Base-by-base conservation (phyloP, 768 basidiomycete genomes). In the Boletus sensibilis region DNA sequence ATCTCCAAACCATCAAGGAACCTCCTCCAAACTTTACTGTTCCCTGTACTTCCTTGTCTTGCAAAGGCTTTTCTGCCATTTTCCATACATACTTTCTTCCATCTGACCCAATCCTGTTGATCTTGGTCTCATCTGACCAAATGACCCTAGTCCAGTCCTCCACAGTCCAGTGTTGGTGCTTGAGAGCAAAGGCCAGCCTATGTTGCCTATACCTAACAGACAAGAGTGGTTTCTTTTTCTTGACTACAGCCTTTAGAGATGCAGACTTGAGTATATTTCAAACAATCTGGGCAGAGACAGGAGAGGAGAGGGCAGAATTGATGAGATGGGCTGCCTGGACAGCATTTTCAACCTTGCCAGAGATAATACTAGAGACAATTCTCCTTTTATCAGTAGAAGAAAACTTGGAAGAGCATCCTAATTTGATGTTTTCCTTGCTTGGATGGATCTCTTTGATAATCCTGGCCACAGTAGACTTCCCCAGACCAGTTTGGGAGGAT, bases 41-140 rank as follows among this genome's bases (percentile, higher is more conserved):
- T 21, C 14, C 27, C 27, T 55, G 4, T 0, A 55, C 6, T 18
- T 42, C 5, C 21, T 20, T 55, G 14, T 16, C 0, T 29, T 21
- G 21, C 1, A 54, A 27, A 8, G 14, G n/a, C 10, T 49, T 8
- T 21, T 14, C 20, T 27, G 11, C 5, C 37, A 21, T 2, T 34
- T 51, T 56, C 10, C 42, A 31, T n/a, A 56, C 25, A 42, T 37
- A 56, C 11, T 11, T 14, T 1, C 23, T n/a, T 20, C 34, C 23
- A 52, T 57, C 35, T 49, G 41, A 57, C 20, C 25, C 42, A 46
- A 48, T 29, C 5, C n/a, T n/a, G n/a, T n/a, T n/a, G n/a, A n/a
- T n/a, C n/a, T n/a, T n/a, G n/a, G n/a, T n/a, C n/a, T n/a, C 31
- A 52, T 51, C 27, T 50, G 27, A 51, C 23, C 37, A 57, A 34